Conservation (phyloP, 768 basidiomycete genomes). For the Phylloporus scabripes region DNA sequence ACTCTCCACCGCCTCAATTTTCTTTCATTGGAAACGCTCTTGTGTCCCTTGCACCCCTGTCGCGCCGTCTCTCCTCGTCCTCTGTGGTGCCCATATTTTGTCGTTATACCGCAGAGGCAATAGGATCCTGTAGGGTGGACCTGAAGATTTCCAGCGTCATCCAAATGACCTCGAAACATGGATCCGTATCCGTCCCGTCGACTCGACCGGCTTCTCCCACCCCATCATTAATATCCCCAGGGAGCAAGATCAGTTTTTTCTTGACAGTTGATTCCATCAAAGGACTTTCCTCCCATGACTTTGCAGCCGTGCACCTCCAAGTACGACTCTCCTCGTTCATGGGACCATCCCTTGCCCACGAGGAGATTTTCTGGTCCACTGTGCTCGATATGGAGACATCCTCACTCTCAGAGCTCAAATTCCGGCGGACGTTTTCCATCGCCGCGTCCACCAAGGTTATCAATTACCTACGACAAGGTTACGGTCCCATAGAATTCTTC, state of each 20-base stretch:
- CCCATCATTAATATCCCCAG: constrained; percentile 59
- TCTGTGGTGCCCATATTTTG: constrained; percentile 88
- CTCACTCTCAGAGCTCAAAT: constrained; percentile 73
- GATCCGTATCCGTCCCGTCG: constrained; percentile 55
- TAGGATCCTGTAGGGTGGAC: constrained; percentile 88
- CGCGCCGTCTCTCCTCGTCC: constrained; percentile 65
- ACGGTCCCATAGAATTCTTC: constrained; percentile 88
- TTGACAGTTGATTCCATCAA: constrained; percentile 83
- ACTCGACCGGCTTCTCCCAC: constrained; percentile 74
- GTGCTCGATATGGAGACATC: constrained; percentile 67
- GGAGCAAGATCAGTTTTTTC: constrained; percentile 80
- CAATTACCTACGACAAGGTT: constrained; percentile 64
- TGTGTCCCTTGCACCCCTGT: constrained; percentile 76
- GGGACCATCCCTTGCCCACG: constrained; percentile 59
- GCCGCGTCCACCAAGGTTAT: constrained; percentile 69
- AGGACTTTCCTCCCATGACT: constrained; percentile 87
- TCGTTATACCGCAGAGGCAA: constrained; percentile 90
- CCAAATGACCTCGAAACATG: constrained; percentile 49
- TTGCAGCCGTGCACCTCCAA: constrained; percentile 81
- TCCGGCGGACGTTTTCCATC: constrained; percentile 78
- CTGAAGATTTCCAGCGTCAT: constrained; percentile 75
- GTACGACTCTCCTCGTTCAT: constrained; percentile 83
- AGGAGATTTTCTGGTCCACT: constrained; percentile 78
- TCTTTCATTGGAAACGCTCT: constrained; percentile 90
- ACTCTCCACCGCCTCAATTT: constrained; percentile 79